Evolutionary conservation across 495 filamentous ascomycete species (phyloP).

Genomic region (Penicillium desertorum): DNA sequence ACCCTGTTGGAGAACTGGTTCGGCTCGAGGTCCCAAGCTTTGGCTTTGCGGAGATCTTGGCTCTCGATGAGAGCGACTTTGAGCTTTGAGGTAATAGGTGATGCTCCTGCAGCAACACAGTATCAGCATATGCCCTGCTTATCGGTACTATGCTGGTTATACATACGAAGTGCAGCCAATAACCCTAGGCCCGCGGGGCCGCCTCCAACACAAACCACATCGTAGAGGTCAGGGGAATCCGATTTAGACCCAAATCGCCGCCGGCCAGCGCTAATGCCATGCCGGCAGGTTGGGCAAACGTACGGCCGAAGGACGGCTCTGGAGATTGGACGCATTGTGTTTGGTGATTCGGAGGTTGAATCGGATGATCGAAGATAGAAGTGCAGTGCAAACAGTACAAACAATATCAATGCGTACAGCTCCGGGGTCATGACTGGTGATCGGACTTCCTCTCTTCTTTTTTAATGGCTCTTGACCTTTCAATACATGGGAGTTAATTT

Average conservation of each 20-base stretch:
- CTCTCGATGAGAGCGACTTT: constrained; percentile 87
- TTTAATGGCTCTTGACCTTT: not conserved
- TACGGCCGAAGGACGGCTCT: constrained; percentile 39
- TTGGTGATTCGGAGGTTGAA: constrained; percentile 16
- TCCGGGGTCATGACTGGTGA: not conserved
- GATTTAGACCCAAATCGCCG: constrained; percentile 34
- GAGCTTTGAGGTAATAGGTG: constrained; percentile 69
- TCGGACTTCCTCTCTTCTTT: too few relatives aligned
- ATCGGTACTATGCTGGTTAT: not conserved
- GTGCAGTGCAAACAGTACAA: constrained; percentile 13
- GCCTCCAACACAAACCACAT: constrained; percentile 93
- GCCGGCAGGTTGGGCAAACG: constrained; percentile 44
- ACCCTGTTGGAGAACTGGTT: constrained; percentile 86
- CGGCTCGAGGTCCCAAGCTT: constrained; percentile 61
- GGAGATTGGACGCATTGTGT: constrained; percentile 41
- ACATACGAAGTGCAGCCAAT: constrained; percentile 78
- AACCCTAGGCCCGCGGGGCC: constrained; percentile 94
- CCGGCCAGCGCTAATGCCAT: constrained; percentile 27
- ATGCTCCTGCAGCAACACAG: constrained; percentile 50
- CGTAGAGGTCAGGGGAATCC: constrained; percentile 61
- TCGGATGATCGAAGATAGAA: constrained; percentile 19
- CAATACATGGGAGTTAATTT: not conserved
- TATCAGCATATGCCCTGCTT: constrained; percentile 2
- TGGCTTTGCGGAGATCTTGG: constrained; percentile 71
- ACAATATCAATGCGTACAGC: not conserved